phyloP scores from a whole-genome alignment of 2,329 filamentous ascomycete species.

The Cercospora sesami region DNA sequence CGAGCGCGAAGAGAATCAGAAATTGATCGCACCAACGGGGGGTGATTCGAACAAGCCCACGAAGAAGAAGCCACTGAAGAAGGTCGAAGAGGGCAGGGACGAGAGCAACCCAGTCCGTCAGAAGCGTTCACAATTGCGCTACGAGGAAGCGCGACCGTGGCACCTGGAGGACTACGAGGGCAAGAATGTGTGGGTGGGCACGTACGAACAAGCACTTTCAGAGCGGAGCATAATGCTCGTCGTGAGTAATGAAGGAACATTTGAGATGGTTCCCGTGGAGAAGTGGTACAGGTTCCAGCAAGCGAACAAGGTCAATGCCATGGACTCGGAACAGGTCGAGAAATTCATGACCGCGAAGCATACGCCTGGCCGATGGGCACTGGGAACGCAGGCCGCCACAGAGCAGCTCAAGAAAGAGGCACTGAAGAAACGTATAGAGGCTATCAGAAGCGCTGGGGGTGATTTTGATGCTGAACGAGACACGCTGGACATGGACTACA shows the following conservation, averaged over 20 bases:
- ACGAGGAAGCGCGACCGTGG: slow-evolving; percentile 95
- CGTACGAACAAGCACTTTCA: slow-evolving; percentile 85
- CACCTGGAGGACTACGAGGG: slow-evolving; percentile 95
- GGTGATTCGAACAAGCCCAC: slow-evolving; percentile 59
- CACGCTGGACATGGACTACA: slow-evolving; percentile 65
- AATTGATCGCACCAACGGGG: slow-evolving; percentile 84
- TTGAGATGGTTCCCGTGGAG: slow-evolving; percentile 86
- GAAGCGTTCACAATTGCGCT: slow-evolving; percentile 65
- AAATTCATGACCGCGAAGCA: slow-evolving; percentile 77
- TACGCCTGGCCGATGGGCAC: slow-evolving; percentile 76
- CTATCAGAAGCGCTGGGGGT: slow-evolving; percentile 30
- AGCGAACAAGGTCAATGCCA: slow-evolving; percentile 62
- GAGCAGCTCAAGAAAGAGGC: slow-evolving; percentile 29
- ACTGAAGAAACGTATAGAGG: slow-evolving; percentile 47
- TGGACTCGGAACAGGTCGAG: slow-evolving; percentile 83
- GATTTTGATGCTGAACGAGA: slow-evolving; percentile 59
- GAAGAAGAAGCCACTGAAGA: slow-evolving; percentile 67
- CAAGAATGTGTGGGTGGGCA: slow-evolving; percentile 90
- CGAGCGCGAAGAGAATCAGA: slow-evolving; percentile 80
- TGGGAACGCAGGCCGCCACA: slow-evolving; percentile 59
- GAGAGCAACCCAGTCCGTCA: slow-evolving; percentile 73
- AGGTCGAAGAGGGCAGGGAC: slow-evolving; percentile 79
- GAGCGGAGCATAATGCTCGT: slow-evolving; percentile 77
- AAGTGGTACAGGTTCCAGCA: slow-evolving; percentile 90
- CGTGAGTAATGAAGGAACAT: slow-evolving; percentile 65